Conservation (phyloP, 345 rosid species). For the Excoecaria agallocha region DNA sequence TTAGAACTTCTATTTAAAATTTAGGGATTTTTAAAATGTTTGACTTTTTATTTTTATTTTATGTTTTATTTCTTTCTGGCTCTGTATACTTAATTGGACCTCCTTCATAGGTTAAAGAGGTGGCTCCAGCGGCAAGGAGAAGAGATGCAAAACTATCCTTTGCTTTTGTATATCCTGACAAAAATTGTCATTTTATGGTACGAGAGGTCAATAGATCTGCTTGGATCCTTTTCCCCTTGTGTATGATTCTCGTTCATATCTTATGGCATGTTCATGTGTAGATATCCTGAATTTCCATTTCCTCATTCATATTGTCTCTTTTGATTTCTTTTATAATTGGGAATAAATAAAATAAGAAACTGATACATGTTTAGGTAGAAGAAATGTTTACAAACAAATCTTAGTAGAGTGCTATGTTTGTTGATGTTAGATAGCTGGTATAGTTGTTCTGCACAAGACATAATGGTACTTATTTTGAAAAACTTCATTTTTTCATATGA, state of each 20-base stretch:
- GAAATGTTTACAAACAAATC: neutral
- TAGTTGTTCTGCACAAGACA: neutral
- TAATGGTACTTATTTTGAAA: slow-evolving; percentile 18
- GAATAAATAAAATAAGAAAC: no score
- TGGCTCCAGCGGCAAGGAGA: slow-evolving; percentile 85
- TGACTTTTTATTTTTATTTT: neutral
- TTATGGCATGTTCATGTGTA: neutral
- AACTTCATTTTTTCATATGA: slow-evolving; percentile 16
- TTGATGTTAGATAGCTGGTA: neutral
- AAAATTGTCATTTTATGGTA: slow-evolving; percentile 64
- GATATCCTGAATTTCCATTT: neutral
- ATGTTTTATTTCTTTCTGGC: neutral
- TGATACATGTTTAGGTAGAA: neutral
- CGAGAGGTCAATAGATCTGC: slow-evolving; percentile 52
- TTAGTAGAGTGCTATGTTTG: neutral
- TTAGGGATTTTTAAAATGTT: no score
- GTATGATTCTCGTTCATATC: neutral
- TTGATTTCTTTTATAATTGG: no score
- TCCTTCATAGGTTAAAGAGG: slow-evolving; percentile 72
- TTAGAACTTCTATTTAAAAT: no score
- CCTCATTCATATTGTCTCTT: neutral
- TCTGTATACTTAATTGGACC: slow-evolving; percentile 1
- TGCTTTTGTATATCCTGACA: slow-evolving; percentile 88
- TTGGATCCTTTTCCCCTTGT: neutral
- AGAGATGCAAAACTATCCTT: slow-evolving; percentile 85